Percentiles rank a stretch among this genome's conserved stretches.
phyloP scores from a whole-genome alignment of 2,329 filamentous ascomycete species.

The Escovopsis sp. region DNA sequence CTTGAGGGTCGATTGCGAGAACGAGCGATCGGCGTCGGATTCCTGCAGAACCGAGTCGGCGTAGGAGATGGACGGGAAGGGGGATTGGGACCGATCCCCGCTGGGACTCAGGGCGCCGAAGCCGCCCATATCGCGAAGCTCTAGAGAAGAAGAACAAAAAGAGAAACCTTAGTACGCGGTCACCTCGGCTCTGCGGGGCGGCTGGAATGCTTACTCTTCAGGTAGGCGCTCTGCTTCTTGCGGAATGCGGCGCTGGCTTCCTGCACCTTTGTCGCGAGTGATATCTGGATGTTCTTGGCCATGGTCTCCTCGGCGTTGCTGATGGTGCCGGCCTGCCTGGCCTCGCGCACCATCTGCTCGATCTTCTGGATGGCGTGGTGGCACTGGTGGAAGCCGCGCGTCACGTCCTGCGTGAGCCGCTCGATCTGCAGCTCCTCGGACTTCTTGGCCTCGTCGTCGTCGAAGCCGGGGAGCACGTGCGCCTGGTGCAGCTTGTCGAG shows the following conservation, averaged over 20 bases:
- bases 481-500: slow-evolving; percentile 93
- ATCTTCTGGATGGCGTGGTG: slow-evolving; percentile 79
- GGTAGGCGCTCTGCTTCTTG: slow-evolving; percentile 93
- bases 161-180: neutral
- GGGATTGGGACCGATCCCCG: slow-evolving; percentile 38
- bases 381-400: slow-evolving; percentile 75
- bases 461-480: slow-evolving; percentile 89
- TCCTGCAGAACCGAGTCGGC: slow-evolving; percentile 80
- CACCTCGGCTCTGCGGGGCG: neutral
- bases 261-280: slow-evolving; percentile 73
- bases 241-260: slow-evolving; percentile 84
- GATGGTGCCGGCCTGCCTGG: slow-evolving; percentile 56
- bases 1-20: slow-evolving; percentile 78
- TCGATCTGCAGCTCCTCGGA: slow-evolving; percentile 86
- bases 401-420: slow-evolving; percentile 77
- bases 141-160: slow-evolving; percentile 24
- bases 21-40: slow-evolving; percentile 83
- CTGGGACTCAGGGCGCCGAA: slow-evolving; percentile 30
- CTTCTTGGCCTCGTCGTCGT: slow-evolving; percentile 81
- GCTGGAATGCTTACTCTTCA: slow-evolving; percentile 57
- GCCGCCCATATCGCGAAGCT: slow-evolving; percentile 59
- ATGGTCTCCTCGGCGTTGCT: slow-evolving; percentile 81
- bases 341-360: slow-evolving; percentile 73
- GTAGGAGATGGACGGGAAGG: slow-evolving; percentile 38
- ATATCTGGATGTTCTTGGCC: slow-evolving; percentile 92